Conservation (phyloP, 2,329 filamentous ascomycete species). For the Talaromyces sp. region DNA sequence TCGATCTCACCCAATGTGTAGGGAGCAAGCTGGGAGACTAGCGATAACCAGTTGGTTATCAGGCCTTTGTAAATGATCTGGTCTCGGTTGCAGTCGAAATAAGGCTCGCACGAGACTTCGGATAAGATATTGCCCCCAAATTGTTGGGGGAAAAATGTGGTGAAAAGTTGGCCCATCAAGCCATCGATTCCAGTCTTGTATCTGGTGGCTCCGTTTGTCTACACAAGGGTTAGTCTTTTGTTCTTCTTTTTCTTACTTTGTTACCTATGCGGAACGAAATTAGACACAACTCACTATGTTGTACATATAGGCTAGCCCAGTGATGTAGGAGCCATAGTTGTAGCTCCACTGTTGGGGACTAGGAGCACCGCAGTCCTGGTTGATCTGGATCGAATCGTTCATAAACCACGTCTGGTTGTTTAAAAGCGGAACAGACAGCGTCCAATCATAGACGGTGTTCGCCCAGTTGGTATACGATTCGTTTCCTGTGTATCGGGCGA, state of each 20-base stretch:
- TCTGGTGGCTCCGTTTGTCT: constrained; percentile 31
- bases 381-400: constrained; percentile 39
- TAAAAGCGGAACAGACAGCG: constrained; percentile 45
- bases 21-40: constrained; percentile 53
- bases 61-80: constrained; percentile 63
- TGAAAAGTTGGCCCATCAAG: constrained; percentile 46
- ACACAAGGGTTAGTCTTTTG: background rate
- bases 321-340: constrained; percentile 50
- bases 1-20: constrained; percentile 48
- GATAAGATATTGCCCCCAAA: constrained; percentile 50
- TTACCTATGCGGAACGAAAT: background rate
- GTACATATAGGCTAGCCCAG: constrained; percentile 53
- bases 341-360: constrained; percentile 54
- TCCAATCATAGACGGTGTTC: constrained; percentile 57
- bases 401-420: constrained; percentile 41
- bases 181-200: constrained; percentile 51
- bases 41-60: constrained; percentile 55
- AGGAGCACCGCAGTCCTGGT: constrained; percentile 43
- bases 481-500: constrained; percentile 70
- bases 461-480: constrained; percentile 71
- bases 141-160: constrained; percentile 46
- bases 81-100: constrained; percentile 53
- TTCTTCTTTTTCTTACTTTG: background rate
- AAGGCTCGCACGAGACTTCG: constrained; percentile 54
- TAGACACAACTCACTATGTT: constrained; percentile 39